Evolutionary conservation across 345 rosid genomes (phyloP), one percentile per base, ranked within the genome.

Genomic region (Populus davidiana): DNA sequence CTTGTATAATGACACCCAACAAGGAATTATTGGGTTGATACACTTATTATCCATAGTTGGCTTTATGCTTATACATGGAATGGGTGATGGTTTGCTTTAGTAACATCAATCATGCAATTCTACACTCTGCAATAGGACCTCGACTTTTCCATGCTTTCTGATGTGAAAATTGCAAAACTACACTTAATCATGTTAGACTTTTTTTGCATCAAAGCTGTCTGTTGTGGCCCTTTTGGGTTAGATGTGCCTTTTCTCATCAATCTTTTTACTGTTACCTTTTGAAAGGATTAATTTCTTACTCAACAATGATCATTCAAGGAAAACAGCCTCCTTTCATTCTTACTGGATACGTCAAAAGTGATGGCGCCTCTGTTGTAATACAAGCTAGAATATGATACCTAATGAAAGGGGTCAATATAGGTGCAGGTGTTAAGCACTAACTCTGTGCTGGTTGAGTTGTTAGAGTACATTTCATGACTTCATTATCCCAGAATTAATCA

Each of bases 1-100:
- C 69, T 56, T 8, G 75, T 38, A 70, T 62, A 62, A 77, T 31
- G 75, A 68, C 49, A 77, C 71, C 80, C 79, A 77, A 77, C 44
- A 43, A 38, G 36, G 29, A 54, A 20, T 31, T 41, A 18, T 29
- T 27, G 74, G 56, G 23, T 56, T 61, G 1, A 13, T 66, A 43
- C 35, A 13, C 35, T 74, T 41, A 41, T 12, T 23, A 8, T 38
- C n/a, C n/a, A 5, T 6, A 8, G 33, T n/a, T 39, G 33, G 31
- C 2, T 44, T 6, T 20, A 6, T 59, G 63, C 29, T 59, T 10
- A 3, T n/a, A 9, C 13, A 65, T 65, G 41, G 65, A 20, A 25
- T 35, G 2, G 11, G 21, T 66, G 69, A 64, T 4, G 38, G 2
- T 23, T 18, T 64, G 68, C 68, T 64, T 14, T 31, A 66, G 2